Evolutionary conservation across 495 filamentous ascomycete species (phyloP), one percentile per base, ranked within the genome.

Genomic region (Penicillium lividum): DNA sequence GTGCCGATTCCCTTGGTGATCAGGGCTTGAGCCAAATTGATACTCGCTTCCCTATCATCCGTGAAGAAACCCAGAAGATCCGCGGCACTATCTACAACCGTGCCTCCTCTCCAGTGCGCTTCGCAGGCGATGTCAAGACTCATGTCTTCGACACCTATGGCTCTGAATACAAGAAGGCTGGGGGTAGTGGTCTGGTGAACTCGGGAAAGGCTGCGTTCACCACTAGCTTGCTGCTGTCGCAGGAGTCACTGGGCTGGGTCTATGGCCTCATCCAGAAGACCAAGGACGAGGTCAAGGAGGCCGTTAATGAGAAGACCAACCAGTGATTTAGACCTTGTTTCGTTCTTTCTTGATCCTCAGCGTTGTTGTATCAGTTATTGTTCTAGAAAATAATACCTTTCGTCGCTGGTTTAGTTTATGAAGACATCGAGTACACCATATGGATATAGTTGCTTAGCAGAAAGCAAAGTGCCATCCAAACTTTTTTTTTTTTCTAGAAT

Each of bases 21-120:
- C 75, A 80, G 64, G 83, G 89, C 15, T 81, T 98, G 60, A 79
- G 66, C 56, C 84, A 83, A 63, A 83, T 97, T 61, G 94, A 98
- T 58, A 68, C 80, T 53, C 84, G 77, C 58, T 91, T 97, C 78
- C 94, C 94, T 29, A 82, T 89, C 66, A 84, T 98, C 64, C 96
- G 91, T 79, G 89, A 96, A 73, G 86, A 93, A 22, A 92, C 91
- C 9, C 74, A 84, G 40, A 90, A 90, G 70, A 81, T 98, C 56
- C 83, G 86, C 69, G 79, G 74, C 57, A 86, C 83, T 11, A 82
- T 89, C 65, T 79, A 85, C 63, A 77, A 83, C 59, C 73, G 82
- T n/a, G 82, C 86, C 33, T 81, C 79, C 59, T 83, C 86, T 65
- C 93, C 93, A 13, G 68, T 89, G 46, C 80, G 80, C 28, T 72